Evolutionary conservation across 2,329 filamentous ascomycete genomes (phyloP).

Genomic region (Epichloe elymi): DNA sequence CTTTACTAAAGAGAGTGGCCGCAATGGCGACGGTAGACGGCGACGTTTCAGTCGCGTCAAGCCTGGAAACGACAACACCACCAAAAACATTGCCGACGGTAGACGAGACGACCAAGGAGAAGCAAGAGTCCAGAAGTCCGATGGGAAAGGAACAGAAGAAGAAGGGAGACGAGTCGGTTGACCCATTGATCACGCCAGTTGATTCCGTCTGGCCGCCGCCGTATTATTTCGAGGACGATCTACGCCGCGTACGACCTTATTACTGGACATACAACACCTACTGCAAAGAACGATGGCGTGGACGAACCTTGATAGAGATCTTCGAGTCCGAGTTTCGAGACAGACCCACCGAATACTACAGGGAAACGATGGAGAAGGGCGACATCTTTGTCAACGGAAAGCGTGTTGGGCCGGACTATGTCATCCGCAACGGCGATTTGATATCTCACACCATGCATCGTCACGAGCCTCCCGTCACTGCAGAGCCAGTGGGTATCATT

Average conservation of each 20-base stretch:
- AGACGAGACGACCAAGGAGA: background rate
- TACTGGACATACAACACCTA: constrained; percentile 90
- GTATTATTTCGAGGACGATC: constrained; percentile 71
- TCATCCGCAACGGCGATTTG: constrained; percentile 77
- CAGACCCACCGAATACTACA: constrained; percentile 75
- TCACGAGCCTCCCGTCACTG: constrained; percentile 87
- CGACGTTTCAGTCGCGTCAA: constrained; percentile 3
- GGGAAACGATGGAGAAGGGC: constrained; percentile 66
- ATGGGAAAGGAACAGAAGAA: background rate
- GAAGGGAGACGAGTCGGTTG: background rate
- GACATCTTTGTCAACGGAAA: constrained; percentile 71
- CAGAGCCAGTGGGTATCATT: constrained; percentile 64
- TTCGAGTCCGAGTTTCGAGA: constrained; percentile 90
- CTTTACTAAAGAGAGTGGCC: constrained; percentile 4
- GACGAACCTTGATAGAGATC: constrained; percentile 67
- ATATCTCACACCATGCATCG: constrained; percentile 90
- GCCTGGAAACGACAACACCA: constrained; percentile 3
- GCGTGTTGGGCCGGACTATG: constrained; percentile 49
- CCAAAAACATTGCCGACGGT: background rate
- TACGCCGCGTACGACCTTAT: constrained; percentile 77
- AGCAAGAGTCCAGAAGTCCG: background rate
- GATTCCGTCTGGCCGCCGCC: constrained; percentile 39
- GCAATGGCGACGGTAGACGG: constrained; percentile 6
- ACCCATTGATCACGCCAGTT: background rate
- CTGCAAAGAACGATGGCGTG: constrained; percentile 89